Percentiles rank a stretch among this genome's conserved stretches.
These are phyloP conservation scores for Domatiomyces catenatus DNA, from an alignment of 2,329 filamentous ascomycete genomes.

Conservation along the genomic window DNA sequence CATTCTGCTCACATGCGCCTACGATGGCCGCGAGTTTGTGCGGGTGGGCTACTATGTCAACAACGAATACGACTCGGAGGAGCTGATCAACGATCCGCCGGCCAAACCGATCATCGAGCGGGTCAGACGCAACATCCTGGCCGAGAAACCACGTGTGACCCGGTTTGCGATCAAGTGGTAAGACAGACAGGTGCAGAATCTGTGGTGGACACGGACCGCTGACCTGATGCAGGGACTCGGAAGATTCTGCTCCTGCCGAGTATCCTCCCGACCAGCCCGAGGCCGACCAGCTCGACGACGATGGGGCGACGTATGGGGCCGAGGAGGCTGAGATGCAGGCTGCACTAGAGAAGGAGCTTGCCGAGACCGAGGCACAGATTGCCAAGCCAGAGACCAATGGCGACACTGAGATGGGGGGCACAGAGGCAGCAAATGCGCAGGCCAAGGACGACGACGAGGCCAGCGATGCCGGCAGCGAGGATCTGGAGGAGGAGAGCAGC, in stretches of 20 bases:
- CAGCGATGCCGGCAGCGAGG: slow-evolving; percentile 62
- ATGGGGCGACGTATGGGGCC: slow-evolving; percentile 70
- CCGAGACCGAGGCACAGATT: slow-evolving; percentile 31
- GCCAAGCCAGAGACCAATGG: slow-evolving; percentile 34
- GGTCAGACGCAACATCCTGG: slow-evolving; percentile 79
- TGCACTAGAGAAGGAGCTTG: slow-evolving; percentile 39
- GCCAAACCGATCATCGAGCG: slow-evolving; percentile 85
- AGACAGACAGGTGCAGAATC: slow-evolving; percentile 15
- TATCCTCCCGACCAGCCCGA: slow-evolving; percentile 96
- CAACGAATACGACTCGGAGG: slow-evolving; percentile 92
- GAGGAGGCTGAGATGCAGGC: slow-evolving; percentile 69
- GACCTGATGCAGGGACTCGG: slow-evolving; percentile 62
- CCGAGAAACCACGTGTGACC: slow-evolving; percentile 93
- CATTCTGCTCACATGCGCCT: slow-evolving; percentile 87
- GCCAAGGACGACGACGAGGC: slow-evolving; percentile 49
- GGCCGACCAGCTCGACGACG: slow-evolving; percentile 71
- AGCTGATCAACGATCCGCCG: slow-evolving; percentile 76
- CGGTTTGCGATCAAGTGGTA: slow-evolving; percentile 98
- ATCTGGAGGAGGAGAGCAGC: slow-evolving; percentile 62
- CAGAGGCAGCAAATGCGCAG: slow-evolving; percentile 34
- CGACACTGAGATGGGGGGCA: slow-evolving; percentile 62
- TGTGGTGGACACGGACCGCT: background rate
- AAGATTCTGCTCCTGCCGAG: slow-evolving; percentile 86
- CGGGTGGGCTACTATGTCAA: slow-evolving; percentile 99
- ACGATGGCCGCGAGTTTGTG: slow-evolving; percentile 92